Conservation (phyloP, 768 basidiomycete genomes). For the Brasilioporus rufonigricans region DNA sequence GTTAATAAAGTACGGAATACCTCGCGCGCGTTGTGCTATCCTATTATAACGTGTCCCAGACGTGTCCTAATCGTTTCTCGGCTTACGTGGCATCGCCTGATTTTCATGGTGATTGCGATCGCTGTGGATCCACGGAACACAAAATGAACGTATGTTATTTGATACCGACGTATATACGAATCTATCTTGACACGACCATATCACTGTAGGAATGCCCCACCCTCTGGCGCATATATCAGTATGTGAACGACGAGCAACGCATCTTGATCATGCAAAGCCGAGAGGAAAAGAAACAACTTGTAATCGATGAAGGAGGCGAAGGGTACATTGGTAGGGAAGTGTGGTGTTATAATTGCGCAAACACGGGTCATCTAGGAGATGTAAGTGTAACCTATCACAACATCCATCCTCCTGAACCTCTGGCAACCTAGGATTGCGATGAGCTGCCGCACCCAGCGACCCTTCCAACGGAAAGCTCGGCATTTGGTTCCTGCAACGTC, state of each 20-base stretch:
- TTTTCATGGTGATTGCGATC: conserved; percentile 53
- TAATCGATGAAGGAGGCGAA: conserved; percentile 70
- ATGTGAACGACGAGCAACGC: conserved; percentile 56
- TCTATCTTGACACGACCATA: neutral
- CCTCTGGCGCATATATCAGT: conserved; percentile 78
- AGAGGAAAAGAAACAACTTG: conserved; percentile 45
- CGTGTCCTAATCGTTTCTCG: conserved; percentile 64
- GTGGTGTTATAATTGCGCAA: conserved; percentile 84
- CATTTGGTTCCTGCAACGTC: conserved; percentile 63
- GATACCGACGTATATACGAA: neutral
- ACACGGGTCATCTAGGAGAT: conserved; percentile 73
- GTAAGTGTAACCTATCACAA: conserved; percentile 41
- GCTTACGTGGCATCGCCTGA: conserved; percentile 19
- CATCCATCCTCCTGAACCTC: neutral
- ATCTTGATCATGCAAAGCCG: conserved; percentile 43
- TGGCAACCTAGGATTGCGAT: conserved; percentile 54
- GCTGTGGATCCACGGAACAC: conserved; percentile 67
- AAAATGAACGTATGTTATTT: conserved; percentile 53
- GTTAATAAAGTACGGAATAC: conserved; percentile 51
- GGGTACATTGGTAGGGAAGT: conserved; percentile 70
- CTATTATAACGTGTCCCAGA: conserved; percentile 36
- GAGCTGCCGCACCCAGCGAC: conserved; percentile 41
- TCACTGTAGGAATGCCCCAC: conserved; percentile 72
- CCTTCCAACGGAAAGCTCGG: conserved; percentile 53
- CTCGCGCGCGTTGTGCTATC: neutral